Base-by-base conservation (phyloP, 2,329 filamentous ascomycete species). In the Hypoxylon sp. region DNA sequence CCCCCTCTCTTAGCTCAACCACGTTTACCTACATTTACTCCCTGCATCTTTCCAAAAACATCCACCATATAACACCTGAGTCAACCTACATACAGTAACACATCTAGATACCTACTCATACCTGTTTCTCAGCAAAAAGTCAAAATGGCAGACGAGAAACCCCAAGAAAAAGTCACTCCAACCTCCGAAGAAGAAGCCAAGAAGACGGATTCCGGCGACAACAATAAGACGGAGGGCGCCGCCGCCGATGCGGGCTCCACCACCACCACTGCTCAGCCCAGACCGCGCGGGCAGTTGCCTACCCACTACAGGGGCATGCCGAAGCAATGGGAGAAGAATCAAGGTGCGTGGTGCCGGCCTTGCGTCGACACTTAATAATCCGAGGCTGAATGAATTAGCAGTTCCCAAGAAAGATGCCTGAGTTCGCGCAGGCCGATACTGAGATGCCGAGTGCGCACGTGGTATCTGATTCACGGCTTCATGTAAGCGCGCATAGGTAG, bases 271-370 rank as follows among this genome's bases (percentile, higher is more conserved):
- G 53, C 50, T 8, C 64, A 64, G 40, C 40, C 28, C 6, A 58
- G 33, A 40, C 66, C 28, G 58, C 64, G 64, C 1, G 71, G 61
- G 42, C 65, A 69, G 28, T 63, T 73, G 18, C 71, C 59, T 32
- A 72, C 71, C 4, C 72, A 74, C 49, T 74, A 52, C 58, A 68
- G 54, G 18, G 72, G 72, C 46, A 73, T 74, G 72, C 72, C 72
- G 46, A 70, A 59, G 3, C 68, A 74, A 42, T 74, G 72, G 72
- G 72, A 73, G 64, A 74, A 74, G 69, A 74, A 74, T 60, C 61
- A 22, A 42, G 57, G 71, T 72, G 45, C 24, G 51, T 53, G 32
- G 5, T 44, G 8, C 16, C 2, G 28, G 14, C n/a, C n/a, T 36
- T 36, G 4, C 1, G 14, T 36, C 32, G 6, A 36, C 12, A 36